Base-by-base conservation (phyloP, 2,329 filamentous ascomycete genomes). In the Colletotrichum graminicola region DNA sequence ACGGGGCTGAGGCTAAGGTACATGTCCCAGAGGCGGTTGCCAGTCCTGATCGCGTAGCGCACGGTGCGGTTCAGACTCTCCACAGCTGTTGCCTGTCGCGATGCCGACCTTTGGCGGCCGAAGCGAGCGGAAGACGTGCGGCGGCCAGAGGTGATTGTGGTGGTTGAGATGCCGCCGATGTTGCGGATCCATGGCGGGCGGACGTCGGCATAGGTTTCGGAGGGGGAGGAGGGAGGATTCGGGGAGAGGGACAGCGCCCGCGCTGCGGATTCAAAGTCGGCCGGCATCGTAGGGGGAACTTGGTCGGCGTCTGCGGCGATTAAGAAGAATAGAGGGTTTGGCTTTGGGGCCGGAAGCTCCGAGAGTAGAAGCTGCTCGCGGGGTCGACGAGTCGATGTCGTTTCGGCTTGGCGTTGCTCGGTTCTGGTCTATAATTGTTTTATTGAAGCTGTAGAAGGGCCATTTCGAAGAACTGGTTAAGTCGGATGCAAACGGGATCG, bases 1-100 rank as follows among this genome's bases (percentile, higher is more conserved):
- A 89, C 77, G 1, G 88, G 84, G 18, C 88, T 84, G 63, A 94
- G 84, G 73, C 82, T 82, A 73, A 85, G 79, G 81, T 88, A 92
- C 56, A 87, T 82, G 68, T 82, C 80, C 56, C 86, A 61, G 36
- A 84, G 78, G 70, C 85, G 79, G 75, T 81, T 80, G 71, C 84
- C 83, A 43, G 86, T 76, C 74, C 85, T 82, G 68, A 83, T 78
- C 59, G 83, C 81, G 23, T 80, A 82, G 54, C 78, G 80, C 72
- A 84, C 76, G 66, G 84, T 77, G 71, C 84, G 82, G 49, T 81
- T 79, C 56, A 82, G 76, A 67, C 83, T 77, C 43, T 68, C 63
- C 70, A 70, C 43, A 61, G 67, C 67, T 55, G 76, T 67, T 62
- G 74, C 55, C 65, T 55, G 47, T 66, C 55, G 36, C 52, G 45